Conservation (phyloP, 441 rosid genomes). For the Eutrema salsugineum region DNA sequence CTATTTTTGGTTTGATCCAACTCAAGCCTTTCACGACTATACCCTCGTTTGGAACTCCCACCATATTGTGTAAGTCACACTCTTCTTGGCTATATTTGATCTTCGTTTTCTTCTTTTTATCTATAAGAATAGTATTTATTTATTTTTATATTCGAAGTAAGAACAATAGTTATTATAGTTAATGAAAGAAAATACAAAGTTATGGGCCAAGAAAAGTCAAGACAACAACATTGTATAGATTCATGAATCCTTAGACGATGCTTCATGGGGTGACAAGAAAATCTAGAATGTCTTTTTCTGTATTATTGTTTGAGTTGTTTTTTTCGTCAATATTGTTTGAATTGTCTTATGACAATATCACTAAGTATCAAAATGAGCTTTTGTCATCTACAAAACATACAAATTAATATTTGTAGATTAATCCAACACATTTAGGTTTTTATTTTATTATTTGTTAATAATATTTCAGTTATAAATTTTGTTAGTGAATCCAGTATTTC, state of each 20-base stretch:
- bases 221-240: background rate
- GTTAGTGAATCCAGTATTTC: background rate
- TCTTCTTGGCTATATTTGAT: background rate
- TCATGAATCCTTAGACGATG: slow-evolving; percentile 9
- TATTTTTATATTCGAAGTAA: background rate
- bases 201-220: slow-evolving; percentile 6
- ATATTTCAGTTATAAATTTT: background rate
- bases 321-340: too few relatives aligned
- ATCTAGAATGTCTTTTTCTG: slow-evolving; percentile 8
- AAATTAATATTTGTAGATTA: background rate
- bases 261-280: background rate
- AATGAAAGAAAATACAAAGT: background rate
- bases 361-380: background rate
- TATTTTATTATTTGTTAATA: background rate
- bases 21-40: slow-evolving; percentile 65
- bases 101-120: background rate
- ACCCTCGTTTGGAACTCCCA: slow-evolving; percentile 86
- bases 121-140: background rate
- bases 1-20: slow-evolving; percentile 93
- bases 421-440: background rate
- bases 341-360: background rate
- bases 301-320: background rate
- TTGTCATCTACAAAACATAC: background rate
- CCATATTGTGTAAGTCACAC: slow-evolving; percentile 67
- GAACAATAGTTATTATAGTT: background rate